These are phyloP conservation scores for Leccinum boreale DNA, from an alignment of 768 basidiomycete genomes.

Conservation along the genomic window DNA sequence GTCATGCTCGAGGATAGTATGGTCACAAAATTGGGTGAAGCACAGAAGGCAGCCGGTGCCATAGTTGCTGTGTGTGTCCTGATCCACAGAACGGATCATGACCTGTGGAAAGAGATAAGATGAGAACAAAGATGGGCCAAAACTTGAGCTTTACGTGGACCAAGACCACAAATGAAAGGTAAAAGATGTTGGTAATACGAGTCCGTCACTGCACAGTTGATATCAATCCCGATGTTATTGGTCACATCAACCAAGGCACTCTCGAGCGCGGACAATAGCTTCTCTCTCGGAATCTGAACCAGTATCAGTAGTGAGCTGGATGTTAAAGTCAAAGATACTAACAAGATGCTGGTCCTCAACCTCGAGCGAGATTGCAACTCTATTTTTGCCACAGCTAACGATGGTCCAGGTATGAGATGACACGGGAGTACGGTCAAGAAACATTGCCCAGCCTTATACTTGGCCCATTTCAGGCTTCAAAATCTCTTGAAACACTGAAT, in stretches of 20 bases:
- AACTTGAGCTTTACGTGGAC: slow-evolving; percentile 88
- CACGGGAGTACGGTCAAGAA: slow-evolving; percentile 83
- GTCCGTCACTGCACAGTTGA: slow-evolving; percentile 89
- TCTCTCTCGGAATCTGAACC: slow-evolving; percentile 79
- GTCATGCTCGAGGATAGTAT: too few species aligned
- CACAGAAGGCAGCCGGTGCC: too few species aligned
- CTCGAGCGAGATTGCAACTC: slow-evolving; percentile 75
- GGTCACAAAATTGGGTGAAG: too few species aligned
- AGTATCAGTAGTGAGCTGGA: slow-evolving; percentile 4
- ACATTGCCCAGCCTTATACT: slow-evolving; percentile 82
- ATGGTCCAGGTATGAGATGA: slow-evolving; percentile 80
- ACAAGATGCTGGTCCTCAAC: slow-evolving; percentile 87
- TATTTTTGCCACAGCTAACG: slow-evolving; percentile 10
- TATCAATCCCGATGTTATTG: slow-evolving; percentile 92
- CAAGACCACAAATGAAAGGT: slow-evolving; percentile 89
- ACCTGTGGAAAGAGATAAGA: too few species aligned
- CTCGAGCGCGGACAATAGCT: slow-evolving; percentile 77
- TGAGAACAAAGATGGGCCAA: too few species aligned
- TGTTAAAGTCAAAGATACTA: slow-evolving; percentile 19
- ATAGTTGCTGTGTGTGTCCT: too few species aligned
- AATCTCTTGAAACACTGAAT: slow-evolving; percentile 67
- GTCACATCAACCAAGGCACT: slow-evolving; percentile 85
- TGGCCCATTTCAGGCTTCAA: slow-evolving; percentile 87
- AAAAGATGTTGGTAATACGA: slow-evolving; percentile 85
- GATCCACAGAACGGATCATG: too few species aligned